Conservation (phyloP, 768 basidiomycete genomes). For the Pisolithus orientalis region DNA sequence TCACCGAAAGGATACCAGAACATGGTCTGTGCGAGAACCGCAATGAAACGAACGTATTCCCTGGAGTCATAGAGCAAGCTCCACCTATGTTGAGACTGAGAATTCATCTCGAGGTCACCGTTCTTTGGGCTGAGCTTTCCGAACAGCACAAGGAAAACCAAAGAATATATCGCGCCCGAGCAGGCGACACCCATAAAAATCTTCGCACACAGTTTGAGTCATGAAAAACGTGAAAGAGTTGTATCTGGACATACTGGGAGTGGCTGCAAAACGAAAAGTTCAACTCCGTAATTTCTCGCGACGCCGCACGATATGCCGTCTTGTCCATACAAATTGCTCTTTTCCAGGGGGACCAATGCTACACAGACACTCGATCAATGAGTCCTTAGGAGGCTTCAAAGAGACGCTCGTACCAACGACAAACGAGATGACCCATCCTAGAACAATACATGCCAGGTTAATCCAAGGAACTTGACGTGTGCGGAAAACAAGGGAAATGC, state of each 20-base stretch:
- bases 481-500: conserved; percentile 57
- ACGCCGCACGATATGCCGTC: conserved; percentile 50
- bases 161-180: conserved; percentile 50
- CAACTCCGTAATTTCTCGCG: conserved; percentile 32
- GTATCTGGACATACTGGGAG: conserved; percentile 45
- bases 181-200: conserved; percentile 52
- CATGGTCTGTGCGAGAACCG: conserved; percentile 59
- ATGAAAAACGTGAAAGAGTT: background rate
- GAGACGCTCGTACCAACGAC: conserved; percentile 41
- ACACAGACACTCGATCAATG: conserved; percentile 16
- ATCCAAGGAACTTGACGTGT: conserved; percentile 46
- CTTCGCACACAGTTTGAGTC: conserved; percentile 24
- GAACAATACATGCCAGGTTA: conserved; percentile 33
- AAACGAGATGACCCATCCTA: conserved; percentile 52
- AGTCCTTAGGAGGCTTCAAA: background rate
- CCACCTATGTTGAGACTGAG: conserved; percentile 44
- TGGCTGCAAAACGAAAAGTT: conserved; percentile 49
- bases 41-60: conserved; percentile 57
- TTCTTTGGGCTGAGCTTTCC: conserved; percentile 45
- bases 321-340: conserved; percentile 44
- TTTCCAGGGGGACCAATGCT: conserved; percentile 31
- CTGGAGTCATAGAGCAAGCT: conserved; percentile 28
- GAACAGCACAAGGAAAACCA: conserved; percentile 56
- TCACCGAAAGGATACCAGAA: conserved; percentile 65
- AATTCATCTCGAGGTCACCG: conserved; percentile 44